phyloP scores from a whole-genome alignment of 176 grass and related monocot species.

The Oryza glumipatula region DNA sequence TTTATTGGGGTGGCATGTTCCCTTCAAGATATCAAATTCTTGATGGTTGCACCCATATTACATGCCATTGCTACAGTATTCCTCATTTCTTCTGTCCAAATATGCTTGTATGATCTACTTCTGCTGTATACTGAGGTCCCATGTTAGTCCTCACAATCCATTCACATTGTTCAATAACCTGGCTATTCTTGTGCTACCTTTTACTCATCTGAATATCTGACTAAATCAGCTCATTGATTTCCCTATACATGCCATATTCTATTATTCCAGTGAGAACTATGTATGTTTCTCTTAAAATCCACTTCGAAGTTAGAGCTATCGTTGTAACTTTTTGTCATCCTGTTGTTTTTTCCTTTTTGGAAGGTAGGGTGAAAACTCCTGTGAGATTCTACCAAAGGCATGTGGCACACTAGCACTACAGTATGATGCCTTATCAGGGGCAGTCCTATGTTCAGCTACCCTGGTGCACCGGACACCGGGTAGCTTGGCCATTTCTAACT shows the following conservation, averaged over 20 bases:
- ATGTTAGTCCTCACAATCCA: not conserved
- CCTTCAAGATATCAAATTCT: constrained; percentile 20
- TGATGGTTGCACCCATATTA: not conserved
- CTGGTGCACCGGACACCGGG: no score
- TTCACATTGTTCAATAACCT: not conserved
- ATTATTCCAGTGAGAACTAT: not conserved
- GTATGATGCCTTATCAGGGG: not conserved
- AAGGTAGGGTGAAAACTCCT: not conserved
- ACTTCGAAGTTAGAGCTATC: not conserved
- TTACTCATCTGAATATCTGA: not conserved
- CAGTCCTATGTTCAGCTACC: no score
- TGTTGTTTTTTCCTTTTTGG: not conserved
- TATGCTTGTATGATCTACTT: not conserved
- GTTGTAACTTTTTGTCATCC: not conserved
- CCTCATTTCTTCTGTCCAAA: not conserved
- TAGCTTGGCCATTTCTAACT: no score
- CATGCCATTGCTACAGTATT: not conserved
- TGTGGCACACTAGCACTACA: not conserved
- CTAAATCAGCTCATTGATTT: not conserved
- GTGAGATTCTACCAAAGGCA: not conserved
- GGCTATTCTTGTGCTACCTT: not conserved
- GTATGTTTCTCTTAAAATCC: not conserved
- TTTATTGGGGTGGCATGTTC: not conserved
- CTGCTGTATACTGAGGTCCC: not conserved
- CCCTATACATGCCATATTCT: not conserved